phyloP scores from a whole-genome alignment of 495 filamentous ascomycete species.

The Penicillium robsamsonii region DNA sequence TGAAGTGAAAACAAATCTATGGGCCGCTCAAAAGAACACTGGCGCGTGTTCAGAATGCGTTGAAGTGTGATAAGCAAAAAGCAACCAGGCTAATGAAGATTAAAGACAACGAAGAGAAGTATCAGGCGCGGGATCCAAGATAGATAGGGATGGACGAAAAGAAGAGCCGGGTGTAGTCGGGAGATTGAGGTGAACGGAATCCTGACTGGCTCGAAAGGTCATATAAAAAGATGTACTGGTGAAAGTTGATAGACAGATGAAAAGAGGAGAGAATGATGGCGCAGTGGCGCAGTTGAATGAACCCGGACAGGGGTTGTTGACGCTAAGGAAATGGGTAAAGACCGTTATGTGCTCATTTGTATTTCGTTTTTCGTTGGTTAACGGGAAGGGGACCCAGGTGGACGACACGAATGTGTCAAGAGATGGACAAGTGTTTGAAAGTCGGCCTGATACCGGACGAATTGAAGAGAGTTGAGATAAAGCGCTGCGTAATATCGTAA shows the following conservation, averaged over 20 bases:
- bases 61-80: constrained; percentile 24
- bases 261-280: constrained; percentile 45
- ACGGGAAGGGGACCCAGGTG: constrained; percentile 43
- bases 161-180: constrained; percentile 23
- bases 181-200: constrained; percentile 10
- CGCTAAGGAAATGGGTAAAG: constrained; percentile 50
- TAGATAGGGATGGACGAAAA: constrained; percentile 20
- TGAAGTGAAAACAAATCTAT: constrained; percentile 25
- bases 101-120: constrained; percentile 42
- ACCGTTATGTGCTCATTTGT: constrained; percentile 69
- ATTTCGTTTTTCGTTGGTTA: constrained; percentile 42
- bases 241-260: constrained; percentile 59
- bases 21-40: constrained; percentile 28
- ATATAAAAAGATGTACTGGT: constrained; percentile 52
- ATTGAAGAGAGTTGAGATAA: constrained; percentile 25
- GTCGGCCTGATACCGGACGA: constrained; percentile 20
- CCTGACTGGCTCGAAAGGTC: constrained; percentile 56
- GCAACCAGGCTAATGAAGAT: constrained; percentile 40
- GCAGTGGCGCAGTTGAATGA: constrained; percentile 42
- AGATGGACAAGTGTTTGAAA: constrained; percentile 37
- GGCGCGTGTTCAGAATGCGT: constrained; percentile 42
- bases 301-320: constrained; percentile 49
- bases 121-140: constrained; percentile 33
- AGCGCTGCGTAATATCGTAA: constrained; percentile 57
- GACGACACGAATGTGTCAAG: constrained; percentile 29